A percentile compares a stretch with the other conserved stretches of the same genome.
Evolutionary conservation across 2,329 filamentous ascomycete genomes (phyloP).

Genomic region (Alternaria metachromatica): DNA sequence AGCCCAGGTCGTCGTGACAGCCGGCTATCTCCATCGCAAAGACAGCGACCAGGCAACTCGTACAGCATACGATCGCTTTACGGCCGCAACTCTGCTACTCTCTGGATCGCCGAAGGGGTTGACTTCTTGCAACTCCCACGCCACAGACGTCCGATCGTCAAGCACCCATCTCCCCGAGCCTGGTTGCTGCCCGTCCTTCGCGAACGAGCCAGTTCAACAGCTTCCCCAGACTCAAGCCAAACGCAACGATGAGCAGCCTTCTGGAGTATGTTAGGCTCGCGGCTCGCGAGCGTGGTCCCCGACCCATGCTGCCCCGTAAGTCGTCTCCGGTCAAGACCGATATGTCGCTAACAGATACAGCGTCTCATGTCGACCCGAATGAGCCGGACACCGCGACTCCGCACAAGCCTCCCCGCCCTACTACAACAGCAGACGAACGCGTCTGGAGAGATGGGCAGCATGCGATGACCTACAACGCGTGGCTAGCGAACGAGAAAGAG

Average conservation of each 20-base stretch:
- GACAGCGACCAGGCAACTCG: not conserved
- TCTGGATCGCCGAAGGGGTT: not conserved
- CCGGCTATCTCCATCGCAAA: not conserved
- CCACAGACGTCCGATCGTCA: not conserved
- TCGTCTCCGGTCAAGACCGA: not conserved
- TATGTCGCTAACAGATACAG: not conserved
- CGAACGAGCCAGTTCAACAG: not conserved
- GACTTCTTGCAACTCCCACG: not conserved
- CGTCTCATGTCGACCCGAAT: not conserved
- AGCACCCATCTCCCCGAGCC: not conserved
- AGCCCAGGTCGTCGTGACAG: not conserved
- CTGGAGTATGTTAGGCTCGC: not conserved
- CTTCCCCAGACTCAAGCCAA: not conserved
- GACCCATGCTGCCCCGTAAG: not conserved
- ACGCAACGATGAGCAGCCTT: not conserved
- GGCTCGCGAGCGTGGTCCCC: not conserved
- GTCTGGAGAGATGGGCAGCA: not conserved
- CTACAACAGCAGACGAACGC: not conserved
- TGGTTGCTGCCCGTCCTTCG: not conserved
- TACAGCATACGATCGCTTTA: not conserved
- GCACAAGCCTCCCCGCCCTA: not conserved
- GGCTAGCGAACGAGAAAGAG: not conserved
- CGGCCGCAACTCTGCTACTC: not conserved
- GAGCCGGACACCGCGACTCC: not conserved
- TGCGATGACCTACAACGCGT: not conserved